Evolutionary conservation across 1,284 basidiomycete genomes (phyloP).

Genomic region (Trichosporon sp.): DNA sequence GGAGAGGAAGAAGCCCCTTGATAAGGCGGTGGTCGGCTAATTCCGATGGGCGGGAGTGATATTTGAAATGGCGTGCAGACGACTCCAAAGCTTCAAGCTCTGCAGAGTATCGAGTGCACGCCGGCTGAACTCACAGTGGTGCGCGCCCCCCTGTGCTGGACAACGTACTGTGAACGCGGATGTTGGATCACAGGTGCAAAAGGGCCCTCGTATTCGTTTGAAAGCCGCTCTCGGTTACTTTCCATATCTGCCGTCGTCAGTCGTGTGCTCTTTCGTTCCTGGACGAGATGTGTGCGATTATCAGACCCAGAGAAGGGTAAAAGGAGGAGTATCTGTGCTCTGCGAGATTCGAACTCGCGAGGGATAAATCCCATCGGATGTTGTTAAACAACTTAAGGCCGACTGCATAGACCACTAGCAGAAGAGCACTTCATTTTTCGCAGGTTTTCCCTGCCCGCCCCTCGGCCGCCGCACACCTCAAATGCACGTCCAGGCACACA

Average conservation of each 20-base stretch:
- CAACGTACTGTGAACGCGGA: no score
- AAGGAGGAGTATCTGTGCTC: not conserved
- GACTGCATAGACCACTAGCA: constrained; percentile 18
- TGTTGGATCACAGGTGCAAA: not conserved
- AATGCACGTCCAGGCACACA: not conserved
- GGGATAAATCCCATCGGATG: constrained; percentile 13
- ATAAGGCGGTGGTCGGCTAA: not conserved
- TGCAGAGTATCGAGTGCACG: no score
- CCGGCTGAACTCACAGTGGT: not conserved
- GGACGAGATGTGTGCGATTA: not conserved
- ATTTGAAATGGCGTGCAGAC: not conserved
- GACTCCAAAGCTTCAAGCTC: not conserved
- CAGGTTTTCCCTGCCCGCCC: not conserved
- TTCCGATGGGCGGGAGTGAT: not conserved
- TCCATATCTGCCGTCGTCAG: not conserved
- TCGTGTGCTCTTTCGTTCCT: not conserved
- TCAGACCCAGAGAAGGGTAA: not conserved
- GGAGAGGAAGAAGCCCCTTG: not conserved
- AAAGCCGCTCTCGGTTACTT: constrained; percentile 3
- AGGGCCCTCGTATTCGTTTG: not conserved
- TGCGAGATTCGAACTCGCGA: constrained; percentile 20
- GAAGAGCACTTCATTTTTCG: not conserved
- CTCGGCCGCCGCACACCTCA: no score
- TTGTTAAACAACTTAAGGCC: not conserved
- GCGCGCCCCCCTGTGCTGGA: no score